These are phyloP conservation scores for Chrysosporium keratinophilum DNA, from an alignment of 2,329 filamentous ascomycete genomes.

Conservation along the genomic window DNA sequence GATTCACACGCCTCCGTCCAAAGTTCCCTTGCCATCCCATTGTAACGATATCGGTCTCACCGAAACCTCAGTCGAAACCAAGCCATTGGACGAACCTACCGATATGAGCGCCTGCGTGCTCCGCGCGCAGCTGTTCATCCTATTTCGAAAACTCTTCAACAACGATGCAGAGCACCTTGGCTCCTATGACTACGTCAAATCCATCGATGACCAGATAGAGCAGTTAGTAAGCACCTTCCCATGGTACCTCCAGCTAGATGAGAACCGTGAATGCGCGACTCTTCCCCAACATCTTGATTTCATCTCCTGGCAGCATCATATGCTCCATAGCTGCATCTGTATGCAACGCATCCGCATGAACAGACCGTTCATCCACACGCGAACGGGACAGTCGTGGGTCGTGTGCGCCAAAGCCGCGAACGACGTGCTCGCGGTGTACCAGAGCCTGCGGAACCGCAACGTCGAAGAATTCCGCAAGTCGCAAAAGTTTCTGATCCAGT, in stretches of 20 bases:
- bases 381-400: conserved; percentile 18
- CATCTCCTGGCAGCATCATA: conserved; percentile 21
- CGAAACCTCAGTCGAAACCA: conserved; percentile 14
- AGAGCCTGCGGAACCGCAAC: conserved; percentile 18
- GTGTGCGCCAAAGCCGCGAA: conserved; percentile 21
- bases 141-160: conserved; percentile 19
- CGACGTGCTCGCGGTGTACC: conserved; percentile 20
- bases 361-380: conserved; percentile 20
- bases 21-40: conserved; percentile 21
- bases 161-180: conserved; percentile 16
- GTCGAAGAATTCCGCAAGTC: conserved; percentile 17
- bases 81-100: conserved; percentile 19
- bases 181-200: conserved; percentile 19
- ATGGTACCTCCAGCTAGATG: conserved; percentile 21
- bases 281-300: conserved; percentile 16
- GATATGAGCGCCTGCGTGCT: conserved; percentile 20
- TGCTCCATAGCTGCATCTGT: conserved; percentile 22
- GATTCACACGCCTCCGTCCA: conserved; percentile 19
- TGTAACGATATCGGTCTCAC: conserved; percentile 22
- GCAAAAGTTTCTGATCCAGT: conserved; percentile 21
- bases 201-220: conserved; percentile 20
- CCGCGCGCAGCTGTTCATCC: conserved; percentile 18
- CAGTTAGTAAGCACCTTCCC: conserved; percentile 18
- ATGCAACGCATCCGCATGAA: conserved; percentile 23
- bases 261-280: conserved; percentile 11